Evolutionary conservation across 345 rosid genomes (phyloP).

Genomic region (Nephelium lappaceum): DNA sequence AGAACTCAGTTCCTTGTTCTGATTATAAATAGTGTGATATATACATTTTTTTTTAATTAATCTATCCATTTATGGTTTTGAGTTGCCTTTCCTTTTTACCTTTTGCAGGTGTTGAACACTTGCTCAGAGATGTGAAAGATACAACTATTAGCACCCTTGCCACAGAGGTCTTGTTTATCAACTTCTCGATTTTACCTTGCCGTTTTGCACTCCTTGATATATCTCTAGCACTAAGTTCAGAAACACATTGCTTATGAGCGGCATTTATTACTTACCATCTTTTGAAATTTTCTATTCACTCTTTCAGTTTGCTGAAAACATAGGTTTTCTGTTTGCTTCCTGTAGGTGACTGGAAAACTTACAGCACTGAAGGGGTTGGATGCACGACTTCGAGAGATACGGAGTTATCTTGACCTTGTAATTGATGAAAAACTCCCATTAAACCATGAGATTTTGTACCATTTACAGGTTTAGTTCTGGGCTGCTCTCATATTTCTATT

Average conservation of each 20-base stretch:
- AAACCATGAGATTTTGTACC: conserved; percentile 79
- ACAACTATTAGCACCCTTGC: conserved; percentile 86
- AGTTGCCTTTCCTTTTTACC: conserved; percentile 4
- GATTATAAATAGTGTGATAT: background rate
- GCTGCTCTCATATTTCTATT: background rate
- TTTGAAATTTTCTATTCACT: background rate
- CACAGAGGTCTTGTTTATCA: conserved; percentile 55
- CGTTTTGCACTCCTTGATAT: background rate
- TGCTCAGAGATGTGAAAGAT: conserved; percentile 88
- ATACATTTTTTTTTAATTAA: too few species aligned
- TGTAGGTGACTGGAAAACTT: conserved; percentile 73
- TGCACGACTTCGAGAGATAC: conserved; percentile 68
- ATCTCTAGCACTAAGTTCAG: background rate
- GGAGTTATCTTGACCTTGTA: conserved; percentile 74
- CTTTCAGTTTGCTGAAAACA: background rate
- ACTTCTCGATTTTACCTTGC: background rate
- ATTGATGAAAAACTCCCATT: conserved; percentile 72
- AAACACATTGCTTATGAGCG: background rate
- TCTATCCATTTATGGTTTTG: background rate
- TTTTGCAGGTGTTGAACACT: conserved; percentile 71
- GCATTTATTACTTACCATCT: background rate
- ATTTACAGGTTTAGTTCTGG: conserved; percentile 59
- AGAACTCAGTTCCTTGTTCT: conserved; percentile 14
- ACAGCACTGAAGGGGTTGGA: conserved; percentile 81
- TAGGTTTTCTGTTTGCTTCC: background rate